These are phyloP conservation scores for Apiospora marii DNA, from an alignment of 2,329 filamentous ascomycete species.

Conservation along the genomic window DNA sequence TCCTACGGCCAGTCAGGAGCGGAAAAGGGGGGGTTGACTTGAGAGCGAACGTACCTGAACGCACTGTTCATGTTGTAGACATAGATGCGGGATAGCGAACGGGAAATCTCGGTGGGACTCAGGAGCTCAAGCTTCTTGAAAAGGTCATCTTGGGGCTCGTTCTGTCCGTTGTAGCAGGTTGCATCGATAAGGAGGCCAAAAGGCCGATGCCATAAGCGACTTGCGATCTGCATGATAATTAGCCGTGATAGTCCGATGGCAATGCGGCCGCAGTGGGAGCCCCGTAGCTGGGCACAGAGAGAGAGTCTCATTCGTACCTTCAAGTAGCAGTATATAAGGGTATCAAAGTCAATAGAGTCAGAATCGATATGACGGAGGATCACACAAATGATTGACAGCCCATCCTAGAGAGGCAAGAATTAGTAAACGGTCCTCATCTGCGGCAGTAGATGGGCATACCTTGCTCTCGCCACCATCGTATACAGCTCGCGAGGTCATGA, in stretches of 20 bases:
- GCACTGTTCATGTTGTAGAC: conserved; percentile 79
- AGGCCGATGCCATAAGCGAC: conserved; percentile 73
- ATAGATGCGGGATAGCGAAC: conserved; percentile 68
- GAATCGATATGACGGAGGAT: conserved; percentile 73
- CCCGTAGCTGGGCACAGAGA: not conserved
- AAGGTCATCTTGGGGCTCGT: conserved; percentile 70
- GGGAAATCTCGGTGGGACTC: conserved; percentile 67
- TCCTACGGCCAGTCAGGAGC: conserved; percentile 45
- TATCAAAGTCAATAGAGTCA: conserved; percentile 71
- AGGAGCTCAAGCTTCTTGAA: conserved; percentile 70
- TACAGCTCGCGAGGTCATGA: conserved; percentile 69
- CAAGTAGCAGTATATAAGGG: conserved; percentile 71
- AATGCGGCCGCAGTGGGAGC: conserved; percentile 3
- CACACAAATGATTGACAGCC: conserved; percentile 72
- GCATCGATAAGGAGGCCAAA: conserved; percentile 74
- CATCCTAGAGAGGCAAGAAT: conserved; percentile 55
- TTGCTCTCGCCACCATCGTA: conserved; percentile 77
- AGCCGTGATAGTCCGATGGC: conserved; percentile 27
- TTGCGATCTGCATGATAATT: conserved; percentile 62
- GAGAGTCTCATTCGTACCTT: conserved; percentile 54
- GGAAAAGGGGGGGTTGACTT: not conserved
- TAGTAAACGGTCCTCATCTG: conserved; percentile 24
- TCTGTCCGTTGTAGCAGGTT: conserved; percentile 74
- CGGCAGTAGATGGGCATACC: conserved; percentile 43
- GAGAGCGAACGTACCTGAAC: conserved; percentile 58